Evolutionary conservation across 2,329 filamentous ascomycete species (phyloP).

Genomic region (Pezicula neosporulosa): DNA sequence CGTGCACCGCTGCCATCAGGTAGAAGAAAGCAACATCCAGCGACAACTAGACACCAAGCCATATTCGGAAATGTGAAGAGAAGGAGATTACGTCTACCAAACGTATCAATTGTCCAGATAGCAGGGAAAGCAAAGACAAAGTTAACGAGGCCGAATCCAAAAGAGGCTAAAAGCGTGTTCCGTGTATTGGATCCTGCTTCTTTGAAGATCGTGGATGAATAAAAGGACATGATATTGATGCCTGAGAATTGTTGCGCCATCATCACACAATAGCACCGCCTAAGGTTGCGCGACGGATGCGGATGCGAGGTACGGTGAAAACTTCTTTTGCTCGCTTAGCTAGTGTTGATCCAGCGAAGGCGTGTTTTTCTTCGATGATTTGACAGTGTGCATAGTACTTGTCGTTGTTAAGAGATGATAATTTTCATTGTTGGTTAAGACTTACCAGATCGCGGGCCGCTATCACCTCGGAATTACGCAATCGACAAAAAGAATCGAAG

Average conservation of each 20-base stretch:
- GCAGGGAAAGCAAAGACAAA: conserved; percentile 61
- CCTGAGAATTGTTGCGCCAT: conserved; percentile 49
- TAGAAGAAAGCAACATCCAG: conserved; percentile 45
- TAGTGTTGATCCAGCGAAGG: conserved; percentile 49
- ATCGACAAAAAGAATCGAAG: conserved; percentile 6
- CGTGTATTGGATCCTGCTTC: conserved; percentile 36
- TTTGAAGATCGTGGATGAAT: conserved; percentile 43
- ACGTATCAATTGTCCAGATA: conserved; percentile 62
- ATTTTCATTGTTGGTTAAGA: background rate
- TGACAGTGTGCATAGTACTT: conserved; percentile 54
- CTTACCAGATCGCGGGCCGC: conserved; percentile 10
- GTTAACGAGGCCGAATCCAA: conserved; percentile 61
- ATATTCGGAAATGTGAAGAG: conserved; percentile 64
- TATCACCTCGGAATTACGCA: conserved; percentile 8
- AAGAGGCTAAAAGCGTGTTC: conserved; percentile 56
- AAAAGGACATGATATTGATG: conserved; percentile 48
- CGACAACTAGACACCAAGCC: conserved; percentile 57
- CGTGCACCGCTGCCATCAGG: conserved; percentile 28
- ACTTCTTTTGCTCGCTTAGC: conserved; percentile 58
- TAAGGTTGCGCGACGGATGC: conserved; percentile 65
- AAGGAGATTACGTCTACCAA: conserved; percentile 56
- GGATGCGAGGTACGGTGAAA: conserved; percentile 64
- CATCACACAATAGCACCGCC: conserved; percentile 71
- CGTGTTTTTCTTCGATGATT: conserved; percentile 39
- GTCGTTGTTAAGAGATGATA: background rate